These are phyloP conservation scores for Cladophialophora carrionii DNA, from an alignment of 2,329 filamentous ascomycete species.

Conservation along the genomic window DNA sequence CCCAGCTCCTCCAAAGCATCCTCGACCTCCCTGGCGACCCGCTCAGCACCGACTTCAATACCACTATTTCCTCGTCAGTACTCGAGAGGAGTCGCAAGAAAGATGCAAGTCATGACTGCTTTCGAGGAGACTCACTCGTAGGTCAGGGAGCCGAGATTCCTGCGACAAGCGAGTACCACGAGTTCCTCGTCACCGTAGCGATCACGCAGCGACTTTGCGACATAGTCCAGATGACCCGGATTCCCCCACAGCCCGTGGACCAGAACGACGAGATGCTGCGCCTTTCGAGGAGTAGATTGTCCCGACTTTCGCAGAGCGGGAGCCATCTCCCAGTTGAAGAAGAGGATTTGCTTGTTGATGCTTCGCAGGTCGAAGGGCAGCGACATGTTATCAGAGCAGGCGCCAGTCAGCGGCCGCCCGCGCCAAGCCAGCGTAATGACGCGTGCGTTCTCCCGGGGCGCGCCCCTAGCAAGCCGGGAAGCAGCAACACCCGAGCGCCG, in stretches of 20 bases:
- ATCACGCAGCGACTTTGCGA: conserved; percentile 57
- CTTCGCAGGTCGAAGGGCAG: conserved; percentile 40
- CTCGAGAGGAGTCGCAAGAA: background rate
- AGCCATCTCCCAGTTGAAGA: conserved; percentile 36
- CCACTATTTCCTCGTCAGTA: conserved; percentile 44
- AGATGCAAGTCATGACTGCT: background rate
- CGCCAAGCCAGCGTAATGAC: background rate
- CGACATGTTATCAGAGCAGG: conserved; percentile 21
- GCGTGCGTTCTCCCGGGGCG: background rate
- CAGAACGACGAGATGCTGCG: conserved; percentile 63
- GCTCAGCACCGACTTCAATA: conserved; percentile 70
- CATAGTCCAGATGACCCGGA: conserved; percentile 56
- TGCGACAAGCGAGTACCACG: conserved; percentile 60
- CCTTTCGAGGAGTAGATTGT: conserved; percentile 34
- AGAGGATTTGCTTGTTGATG: conserved; percentile 38
- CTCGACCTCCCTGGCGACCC: conserved; percentile 67
- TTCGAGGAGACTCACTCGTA: background rate
- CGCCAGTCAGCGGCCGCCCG: background rate
- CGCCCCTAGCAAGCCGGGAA: background rate
- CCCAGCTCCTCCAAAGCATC: conserved; percentile 59
- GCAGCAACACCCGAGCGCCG: background rate
- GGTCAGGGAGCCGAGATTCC: conserved; percentile 61
- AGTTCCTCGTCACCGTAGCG: conserved; percentile 55
- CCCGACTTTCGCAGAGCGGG: conserved; percentile 24
- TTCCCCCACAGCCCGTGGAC: conserved; percentile 68